Conservation (phyloP, 768 basidiomycete genomes). For the Kwoniella pini region DNA sequence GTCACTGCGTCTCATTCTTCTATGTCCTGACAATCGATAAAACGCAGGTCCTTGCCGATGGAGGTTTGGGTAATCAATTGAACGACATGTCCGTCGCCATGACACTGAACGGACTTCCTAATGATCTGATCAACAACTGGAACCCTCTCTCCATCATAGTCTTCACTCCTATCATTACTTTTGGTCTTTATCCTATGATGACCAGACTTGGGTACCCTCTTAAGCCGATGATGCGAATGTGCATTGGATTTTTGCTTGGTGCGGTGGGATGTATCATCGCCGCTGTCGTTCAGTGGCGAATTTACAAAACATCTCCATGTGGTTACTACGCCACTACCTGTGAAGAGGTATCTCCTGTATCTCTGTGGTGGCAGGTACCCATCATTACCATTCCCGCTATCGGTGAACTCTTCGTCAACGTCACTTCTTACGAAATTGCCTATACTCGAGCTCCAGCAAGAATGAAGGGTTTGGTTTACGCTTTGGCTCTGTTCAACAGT, state of each 20-base stretch:
- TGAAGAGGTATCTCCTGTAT: slow-evolving; percentile 31
- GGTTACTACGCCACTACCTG: slow-evolving; percentile 47
- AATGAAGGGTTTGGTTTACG: too few relatives aligned
- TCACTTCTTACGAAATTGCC: slow-evolving; percentile 53
- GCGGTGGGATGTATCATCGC: slow-evolving; percentile 35
- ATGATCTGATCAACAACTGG: slow-evolving; percentile 50
- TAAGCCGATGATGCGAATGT: slow-evolving; percentile 26
- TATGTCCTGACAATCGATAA: too few relatives aligned
- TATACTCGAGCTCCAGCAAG: slow-evolving; percentile 51
- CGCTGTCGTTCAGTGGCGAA: slow-evolving; percentile 52
- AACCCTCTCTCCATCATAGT: slow-evolving; percentile 48
- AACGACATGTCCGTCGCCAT: slow-evolving; percentile 49
- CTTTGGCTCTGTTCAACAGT: too few relatives aligned
- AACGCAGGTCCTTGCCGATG: too few relatives aligned
- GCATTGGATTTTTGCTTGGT: slow-evolving; percentile 33
- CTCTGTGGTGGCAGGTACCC: slow-evolving; percentile 50
- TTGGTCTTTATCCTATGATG: slow-evolving; percentile 45
- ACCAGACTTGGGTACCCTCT: slow-evolving; percentile 32
- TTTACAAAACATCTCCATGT: slow-evolving; percentile 51
- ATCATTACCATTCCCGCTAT: slow-evolving; percentile 46
- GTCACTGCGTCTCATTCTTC: too few relatives aligned
- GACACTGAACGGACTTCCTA: slow-evolving; percentile 48
- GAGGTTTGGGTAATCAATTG: slow-evolving; percentile 42
- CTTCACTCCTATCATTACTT: slow-evolving; percentile 48
- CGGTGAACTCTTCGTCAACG: slow-evolving; percentile 52